Base-by-base conservation (phyloP, 192 early-diverging fungal species). In the Umbelopsis sp. region DNA sequence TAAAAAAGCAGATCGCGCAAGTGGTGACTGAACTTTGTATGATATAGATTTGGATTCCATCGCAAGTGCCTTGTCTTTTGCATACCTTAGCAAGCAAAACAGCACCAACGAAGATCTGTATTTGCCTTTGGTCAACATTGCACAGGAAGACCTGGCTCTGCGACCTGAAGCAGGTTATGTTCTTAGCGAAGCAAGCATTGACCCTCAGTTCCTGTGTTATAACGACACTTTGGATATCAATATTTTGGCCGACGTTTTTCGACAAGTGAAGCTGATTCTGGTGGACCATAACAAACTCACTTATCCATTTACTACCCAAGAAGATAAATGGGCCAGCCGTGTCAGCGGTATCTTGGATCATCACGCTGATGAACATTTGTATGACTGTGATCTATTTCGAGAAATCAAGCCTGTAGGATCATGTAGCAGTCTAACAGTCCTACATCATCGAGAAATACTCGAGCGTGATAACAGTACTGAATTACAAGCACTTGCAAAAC, bases 251-350 rank as follows among this genome's bases (percentile, higher is more conserved):
- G 21, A 33, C 41, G 52, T 65, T 16, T 12, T 33, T 13, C 45
- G 68, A 66, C 61, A 68, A n/a, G 5, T 78, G 11, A 67, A 76
- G 2, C 46, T 91, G 21, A 70, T 89, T 64, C 72, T 93, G 4
- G 80, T 88, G 9, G 91, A 93, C 65, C 91, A 93, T 64, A 93
- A 93, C 74, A 71, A 78, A n/a, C 70, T 92, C 67, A 50, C 78
- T 13, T 47, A 70, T 64, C 52, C 80, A 64, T 64, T 82, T 53
- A 20, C 64, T 18, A 51, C 71, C 11, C 27, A 76, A 50, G 48
- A 46, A 0, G 23, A 30, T 0, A 55, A 25, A n/a, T 50, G 46
- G 68, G 27, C 55, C 1, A 73, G 74, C 15, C 33, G 23, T 49
- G 84, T 93, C 12, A 71, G 80, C 1, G 87, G 87, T 11, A 67